Evolutionary conservation across 2,329 filamentous ascomycete genomes (phyloP).

Genomic region (Colletotrichum sp.): DNA sequence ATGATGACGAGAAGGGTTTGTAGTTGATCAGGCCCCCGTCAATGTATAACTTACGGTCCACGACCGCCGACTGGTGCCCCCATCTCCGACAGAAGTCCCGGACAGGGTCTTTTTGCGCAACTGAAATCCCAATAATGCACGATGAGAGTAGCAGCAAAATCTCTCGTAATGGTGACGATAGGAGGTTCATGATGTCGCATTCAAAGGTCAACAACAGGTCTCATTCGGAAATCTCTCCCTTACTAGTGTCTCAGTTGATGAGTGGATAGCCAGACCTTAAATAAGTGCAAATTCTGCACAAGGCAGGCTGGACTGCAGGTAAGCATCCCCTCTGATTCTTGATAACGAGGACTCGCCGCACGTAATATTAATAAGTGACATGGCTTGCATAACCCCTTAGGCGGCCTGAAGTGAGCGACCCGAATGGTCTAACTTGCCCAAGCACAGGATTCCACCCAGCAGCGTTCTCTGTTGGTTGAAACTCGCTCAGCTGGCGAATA

Average conservation of each 20-base stretch:
- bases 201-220: neutral
- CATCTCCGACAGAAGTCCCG: neutral
- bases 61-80: neutral
- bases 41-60: neutral
- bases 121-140: neutral
- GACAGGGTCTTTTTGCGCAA: neutral
- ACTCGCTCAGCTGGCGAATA: neutral
- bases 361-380: neutral
- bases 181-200: neutral
- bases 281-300: neutral
- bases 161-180: neutral
- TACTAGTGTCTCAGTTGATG: neutral
- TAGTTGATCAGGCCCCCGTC: neutral
- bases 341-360: neutral
- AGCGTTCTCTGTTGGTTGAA: neutral
- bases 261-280: neutral
- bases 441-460: neutral
- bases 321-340: neutral
- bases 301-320: neutral
- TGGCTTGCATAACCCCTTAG: neutral
- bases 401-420: neutral
- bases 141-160: neutral
- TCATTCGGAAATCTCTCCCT: neutral
- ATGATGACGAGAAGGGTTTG: neutral
- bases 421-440: neutral